phyloP scores from a whole-genome alignment of 2,329 filamentous ascomycete genomes.

The Phyllosticta paracitricarpa region DNA sequence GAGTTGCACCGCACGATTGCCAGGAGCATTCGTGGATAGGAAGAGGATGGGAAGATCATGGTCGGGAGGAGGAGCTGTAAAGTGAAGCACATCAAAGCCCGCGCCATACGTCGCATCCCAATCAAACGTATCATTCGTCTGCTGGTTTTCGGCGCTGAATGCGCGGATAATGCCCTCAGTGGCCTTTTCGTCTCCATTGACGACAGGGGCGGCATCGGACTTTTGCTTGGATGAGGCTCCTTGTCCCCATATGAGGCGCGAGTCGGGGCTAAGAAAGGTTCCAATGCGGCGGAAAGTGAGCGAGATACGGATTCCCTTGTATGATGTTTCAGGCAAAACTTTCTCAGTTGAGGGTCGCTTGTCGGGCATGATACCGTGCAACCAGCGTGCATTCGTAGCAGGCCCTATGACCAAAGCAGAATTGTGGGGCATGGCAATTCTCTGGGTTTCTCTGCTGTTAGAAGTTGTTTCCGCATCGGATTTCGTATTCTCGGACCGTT shows the following conservation, averaged over 20 bases:
- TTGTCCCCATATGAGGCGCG: constrained; percentile 76
- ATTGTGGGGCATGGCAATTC: constrained; percentile 73
- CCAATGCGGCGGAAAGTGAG: constrained; percentile 85
- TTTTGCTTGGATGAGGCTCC: constrained; percentile 64
- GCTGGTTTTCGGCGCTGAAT: constrained; percentile 78
- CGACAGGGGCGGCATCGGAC: constrained; percentile 49
- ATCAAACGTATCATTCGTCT: constrained; percentile 46
- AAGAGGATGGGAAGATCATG: constrained; percentile 30
- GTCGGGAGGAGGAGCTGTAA: constrained; percentile 21
- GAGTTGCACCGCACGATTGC: constrained; percentile 24
- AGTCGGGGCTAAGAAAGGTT: constrained; percentile 64
- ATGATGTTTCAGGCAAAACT: constrained; percentile 58
- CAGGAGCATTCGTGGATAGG: constrained; percentile 20
- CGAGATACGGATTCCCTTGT: constrained; percentile 69
- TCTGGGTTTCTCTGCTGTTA: constrained; percentile 47
- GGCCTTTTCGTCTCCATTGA: constrained; percentile 56
- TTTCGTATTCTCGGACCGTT: constrained; percentile 39
- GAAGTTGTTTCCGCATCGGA: constrained; percentile 16
- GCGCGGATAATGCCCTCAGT: constrained; percentile 61
- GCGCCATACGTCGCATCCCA: constrained; percentile 67
- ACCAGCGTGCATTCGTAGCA: constrained; percentile 72
- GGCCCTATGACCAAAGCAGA: constrained; percentile 78
- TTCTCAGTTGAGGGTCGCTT: constrained; percentile 63
- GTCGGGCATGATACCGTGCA: constrained; percentile 86
- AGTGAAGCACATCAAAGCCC: constrained; percentile 76